Percentiles rank a stretch among this genome's conserved stretches.
phyloP scores from a whole-genome alignment of 1,284 basidiomycete species.

The Anthracocystis walkeri region DNA sequence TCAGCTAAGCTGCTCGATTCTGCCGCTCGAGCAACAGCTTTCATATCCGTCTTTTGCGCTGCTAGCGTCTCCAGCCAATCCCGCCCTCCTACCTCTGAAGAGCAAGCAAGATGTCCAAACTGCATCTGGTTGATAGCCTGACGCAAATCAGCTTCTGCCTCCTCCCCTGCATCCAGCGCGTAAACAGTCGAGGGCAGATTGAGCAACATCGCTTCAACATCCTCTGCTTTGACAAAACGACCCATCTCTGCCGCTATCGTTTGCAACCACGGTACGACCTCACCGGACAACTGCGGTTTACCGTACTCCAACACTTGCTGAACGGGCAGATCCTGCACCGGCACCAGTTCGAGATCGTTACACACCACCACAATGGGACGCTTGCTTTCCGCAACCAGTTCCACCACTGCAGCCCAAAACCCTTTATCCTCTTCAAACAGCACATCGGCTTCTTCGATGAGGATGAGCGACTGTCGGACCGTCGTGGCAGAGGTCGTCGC shows the following conservation, averaged over 20 bases:
- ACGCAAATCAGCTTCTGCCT: slow-evolving; percentile 74
- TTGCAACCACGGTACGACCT: slow-evolving; percentile 66
- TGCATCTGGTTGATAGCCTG: slow-evolving; percentile 76
- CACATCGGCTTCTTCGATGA: slow-evolving; percentile 97
- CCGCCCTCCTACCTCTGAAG: not conserved
- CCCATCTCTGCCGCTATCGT: slow-evolving; percentile 15
- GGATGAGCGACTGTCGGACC: slow-evolving; percentile 84
- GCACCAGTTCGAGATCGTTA: slow-evolving; percentile 56
- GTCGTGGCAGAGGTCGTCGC: not conserved
- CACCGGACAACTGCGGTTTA: slow-evolving; percentile 12
- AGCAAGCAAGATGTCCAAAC: slow-evolving; percentile 67
- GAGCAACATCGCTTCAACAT: not conserved
- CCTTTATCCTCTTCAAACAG: slow-evolving; percentile 88
- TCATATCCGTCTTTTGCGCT: not conserved
- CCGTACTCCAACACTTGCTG: slow-evolving; percentile 51
- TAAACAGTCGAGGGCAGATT: slow-evolving; percentile 6
- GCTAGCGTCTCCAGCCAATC: not conserved
- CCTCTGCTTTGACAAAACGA: not conserved
- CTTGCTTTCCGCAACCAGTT: slow-evolving; percentile 58
- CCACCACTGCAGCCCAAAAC: slow-evolving; percentile 83
- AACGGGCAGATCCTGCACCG: slow-evolving; percentile 46
- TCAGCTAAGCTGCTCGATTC: slow-evolving; percentile 24
- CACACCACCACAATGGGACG: slow-evolving; percentile 65
- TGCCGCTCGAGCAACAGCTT: slow-evolving; percentile 7
- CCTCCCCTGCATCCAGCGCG: not conserved